Base-by-base conservation (phyloP, 345 rosid genomes). In the Corchorus olitorius region DNA sequence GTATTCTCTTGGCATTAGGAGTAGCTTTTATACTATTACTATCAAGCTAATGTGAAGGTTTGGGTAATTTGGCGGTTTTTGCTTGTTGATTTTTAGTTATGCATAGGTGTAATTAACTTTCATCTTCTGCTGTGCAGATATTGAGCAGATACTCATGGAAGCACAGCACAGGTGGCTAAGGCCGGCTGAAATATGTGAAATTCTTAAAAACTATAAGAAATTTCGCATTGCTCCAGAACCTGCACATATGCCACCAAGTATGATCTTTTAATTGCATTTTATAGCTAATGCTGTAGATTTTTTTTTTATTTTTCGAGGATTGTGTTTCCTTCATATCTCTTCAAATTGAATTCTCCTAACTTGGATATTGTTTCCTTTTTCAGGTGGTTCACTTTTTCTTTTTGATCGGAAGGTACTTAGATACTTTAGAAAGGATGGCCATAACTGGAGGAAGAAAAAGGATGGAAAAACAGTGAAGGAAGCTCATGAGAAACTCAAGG, bases 401-500 rank as follows among this genome's bases (percentile, higher is more conserved):
- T 94, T 91, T 79, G 94, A 94, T 80, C 88, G 97, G 46, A 94
- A 94, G 82, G 94, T 89, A 74, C 84, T 92, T 61, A 88, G 98
- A 81, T 94, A 92, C 89, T 94, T 94, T 76, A 89, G 98, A 83
- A 94, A 92, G 86, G 98, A 92, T 54, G 98, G 98, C 22, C 98
- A 92, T 82, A 92, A 84, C 70, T 94, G 98, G 98, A 94, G 97
- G 84, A 94, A 92, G 93, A 94, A 91, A 74, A 90, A 79, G 79
- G 97, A 94, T 87, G 98, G 97, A 62, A 94, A 92, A 85, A 94
- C 97, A 0, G 90, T 92, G 45, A 94, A 90, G 84, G 97, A 94
- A 89, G 97, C 94, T 80, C 98, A 94, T 59, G 97, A 92, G 87
- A 94, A 88, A 89, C 91, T 94, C 69, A 94, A 94, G 94, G 98